Evolutionary conservation across 495 filamentous ascomycete species (phyloP).

Genomic region (Lichenothelia convexa): DNA sequence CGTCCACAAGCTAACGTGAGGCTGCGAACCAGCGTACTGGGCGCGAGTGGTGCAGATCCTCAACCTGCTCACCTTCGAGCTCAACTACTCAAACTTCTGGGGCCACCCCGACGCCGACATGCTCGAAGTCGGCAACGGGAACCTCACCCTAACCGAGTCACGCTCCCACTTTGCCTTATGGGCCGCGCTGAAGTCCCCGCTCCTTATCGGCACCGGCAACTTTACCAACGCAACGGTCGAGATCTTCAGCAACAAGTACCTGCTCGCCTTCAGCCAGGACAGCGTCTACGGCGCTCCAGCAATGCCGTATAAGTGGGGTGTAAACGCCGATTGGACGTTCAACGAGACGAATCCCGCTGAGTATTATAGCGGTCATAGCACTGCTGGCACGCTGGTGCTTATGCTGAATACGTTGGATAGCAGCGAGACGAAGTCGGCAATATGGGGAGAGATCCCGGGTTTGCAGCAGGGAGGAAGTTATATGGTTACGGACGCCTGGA

Average conservation of each 20-base stretch:
- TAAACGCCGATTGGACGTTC: conserved; percentile 43
- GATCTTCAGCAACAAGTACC: conserved; percentile 36
- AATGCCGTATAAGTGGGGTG: conserved; percentile 47
- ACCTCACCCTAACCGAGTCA: conserved; percentile 13
- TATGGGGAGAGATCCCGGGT: conserved; percentile 36
- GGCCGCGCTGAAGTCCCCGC: conserved; percentile 11
- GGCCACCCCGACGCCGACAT: conserved; percentile 25
- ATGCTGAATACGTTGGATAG: conserved; percentile 31
- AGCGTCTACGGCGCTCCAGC: conserved; percentile 31
- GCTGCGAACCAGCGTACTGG: conserved; percentile 19
- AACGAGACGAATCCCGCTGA: conserved; percentile 38
- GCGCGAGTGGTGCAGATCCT: conserved; percentile 30
- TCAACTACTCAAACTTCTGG: conserved; percentile 32
- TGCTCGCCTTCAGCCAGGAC: conserved; percentile 48
- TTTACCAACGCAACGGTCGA: conserved; percentile 14
- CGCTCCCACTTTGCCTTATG: conserved; percentile 16
- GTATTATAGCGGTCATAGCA: conserved; percentile 37
- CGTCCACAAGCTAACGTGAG: conserved; percentile 17
- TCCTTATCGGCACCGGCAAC: conserved; percentile 24
- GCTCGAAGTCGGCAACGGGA: conserved; percentile 18
- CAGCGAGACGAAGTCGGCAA: conserved; percentile 24
- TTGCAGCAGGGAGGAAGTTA: conserved; percentile 26
- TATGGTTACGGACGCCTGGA: conserved; percentile 36
- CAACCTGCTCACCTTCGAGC: conserved; percentile 31
- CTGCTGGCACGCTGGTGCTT: conserved; percentile 32